Conservation (phyloP, 257 asterid genomes). For the Gardenia jasminoides region DNA sequence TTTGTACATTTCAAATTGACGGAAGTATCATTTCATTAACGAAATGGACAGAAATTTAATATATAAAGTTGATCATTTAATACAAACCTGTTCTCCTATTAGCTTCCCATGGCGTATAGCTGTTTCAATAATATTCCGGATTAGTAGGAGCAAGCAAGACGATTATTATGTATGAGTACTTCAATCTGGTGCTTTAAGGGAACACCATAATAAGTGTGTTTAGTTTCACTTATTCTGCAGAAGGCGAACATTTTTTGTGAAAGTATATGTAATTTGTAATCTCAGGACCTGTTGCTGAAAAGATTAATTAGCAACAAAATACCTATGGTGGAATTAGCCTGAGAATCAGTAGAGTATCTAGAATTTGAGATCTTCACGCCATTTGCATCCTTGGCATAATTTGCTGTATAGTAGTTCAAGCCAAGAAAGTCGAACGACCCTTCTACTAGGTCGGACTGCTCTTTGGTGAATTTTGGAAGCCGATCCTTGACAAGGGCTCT, state of each 20-base stretch:
- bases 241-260: too few species aligned
- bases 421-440: constrained; percentile 17
- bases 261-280: too few species aligned
- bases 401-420: constrained; percentile 12
- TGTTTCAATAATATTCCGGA: background rate
- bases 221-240: too few species aligned
- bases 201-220: too few species aligned
- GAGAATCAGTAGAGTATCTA: constrained; percentile 3
- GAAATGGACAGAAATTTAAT: background rate
- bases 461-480: background rate
- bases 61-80: background rate
- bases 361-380: background rate
- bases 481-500: constrained; percentile 1
- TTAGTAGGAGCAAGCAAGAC: background rate
- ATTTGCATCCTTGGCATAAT: background rate
- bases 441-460: background rate
- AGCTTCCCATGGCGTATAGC: background rate
- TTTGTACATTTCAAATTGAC: background rate
- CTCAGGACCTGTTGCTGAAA: background rate
- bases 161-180: background rate
- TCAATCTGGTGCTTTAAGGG: too few species aligned
- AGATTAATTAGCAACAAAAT: background rate
- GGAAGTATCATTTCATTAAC: background rate
- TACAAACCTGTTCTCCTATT: constrained; percentile 1
- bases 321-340: background rate